Conservation (phyloP, 2,329 filamentous ascomycete species). For the Microdochium nivale region DNA sequence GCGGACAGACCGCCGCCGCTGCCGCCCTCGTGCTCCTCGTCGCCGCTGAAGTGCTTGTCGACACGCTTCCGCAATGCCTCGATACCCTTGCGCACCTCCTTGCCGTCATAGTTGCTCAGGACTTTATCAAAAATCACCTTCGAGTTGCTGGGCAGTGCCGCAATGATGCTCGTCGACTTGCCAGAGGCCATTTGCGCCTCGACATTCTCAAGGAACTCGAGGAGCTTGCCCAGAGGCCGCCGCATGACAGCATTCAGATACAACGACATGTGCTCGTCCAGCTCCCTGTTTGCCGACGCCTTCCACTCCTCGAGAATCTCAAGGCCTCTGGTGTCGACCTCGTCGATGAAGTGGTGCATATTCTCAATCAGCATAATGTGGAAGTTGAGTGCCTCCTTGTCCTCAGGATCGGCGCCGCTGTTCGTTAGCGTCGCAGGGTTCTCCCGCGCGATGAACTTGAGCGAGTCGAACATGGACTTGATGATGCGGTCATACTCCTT, state of each 20-base stretch:
- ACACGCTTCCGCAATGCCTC: constrained; percentile 83
- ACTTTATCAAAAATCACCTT: constrained; percentile 81
- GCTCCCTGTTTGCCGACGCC: constrained; percentile 66
- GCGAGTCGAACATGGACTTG: constrained; percentile 92
- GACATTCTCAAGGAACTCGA: constrained; percentile 86
- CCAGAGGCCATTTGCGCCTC: constrained; percentile 61
- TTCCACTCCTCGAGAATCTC: constrained; percentile 78
- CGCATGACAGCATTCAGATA: constrained; percentile 87
- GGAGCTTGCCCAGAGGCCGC: constrained; percentile 77
- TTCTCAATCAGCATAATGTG: constrained; percentile 97
- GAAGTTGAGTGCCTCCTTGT: constrained; percentile 95
- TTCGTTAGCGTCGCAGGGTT: constrained; percentile 42
- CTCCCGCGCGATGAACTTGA: constrained; percentile 84
- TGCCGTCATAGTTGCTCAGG: constrained; percentile 68
- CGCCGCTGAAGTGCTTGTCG: constrained; percentile 94
- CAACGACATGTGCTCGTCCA: constrained; percentile 76
- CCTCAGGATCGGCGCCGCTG: constrained; percentile 56
- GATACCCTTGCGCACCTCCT: constrained; percentile 83
- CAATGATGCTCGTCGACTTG: constrained; percentile 55
- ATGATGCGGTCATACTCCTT: constrained; percentile 83
- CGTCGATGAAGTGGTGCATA: constrained; percentile 95
- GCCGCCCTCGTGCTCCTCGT: constrained; percentile 61
- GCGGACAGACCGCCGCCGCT: constrained; percentile 12
- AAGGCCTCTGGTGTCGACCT: constrained; percentile 69
- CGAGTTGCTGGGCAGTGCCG: constrained; percentile 73